phyloP scores from a whole-genome alignment of 352 stramenopile genomes.

The Elongisporangium prolatum region DNA sequence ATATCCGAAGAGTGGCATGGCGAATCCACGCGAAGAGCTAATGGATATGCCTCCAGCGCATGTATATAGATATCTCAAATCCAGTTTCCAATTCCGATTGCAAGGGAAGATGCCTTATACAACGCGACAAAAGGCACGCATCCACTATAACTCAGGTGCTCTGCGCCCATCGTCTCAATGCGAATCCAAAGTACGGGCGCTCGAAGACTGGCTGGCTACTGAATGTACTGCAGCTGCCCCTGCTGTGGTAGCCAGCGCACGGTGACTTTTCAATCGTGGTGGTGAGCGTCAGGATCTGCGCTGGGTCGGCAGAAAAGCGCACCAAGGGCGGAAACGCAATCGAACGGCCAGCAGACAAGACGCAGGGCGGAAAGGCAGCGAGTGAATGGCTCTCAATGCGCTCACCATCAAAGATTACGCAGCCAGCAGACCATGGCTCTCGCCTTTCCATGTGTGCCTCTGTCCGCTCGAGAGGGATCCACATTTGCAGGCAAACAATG shows the following conservation, averaged over 20 bases:
- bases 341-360: neutral
- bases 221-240: neutral
- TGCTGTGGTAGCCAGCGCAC: neutral
- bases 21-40: neutral
- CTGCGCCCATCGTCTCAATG: neutral
- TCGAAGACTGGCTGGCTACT: neutral
- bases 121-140: neutral
- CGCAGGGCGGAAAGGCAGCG: neutral
- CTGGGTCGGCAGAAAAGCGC: neutral
- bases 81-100: neutral
- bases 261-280: neutral
- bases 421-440: neutral
- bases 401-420: neutral
- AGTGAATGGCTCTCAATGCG: neutral
- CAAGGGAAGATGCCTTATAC: neutral
- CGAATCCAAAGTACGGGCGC: neutral
- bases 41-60: neutral
- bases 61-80: neutral
- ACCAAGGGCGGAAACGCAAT: neutral
- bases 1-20: neutral
- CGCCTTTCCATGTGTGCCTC: neutral
- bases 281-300: neutral
- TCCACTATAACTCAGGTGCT: neutral
- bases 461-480: neutral
- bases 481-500: neutral